These are phyloP conservation scores for Esteya vermicola DNA, from an alignment of 2,329 filamentous ascomycete species.

Conservation along the genomic window DNA sequence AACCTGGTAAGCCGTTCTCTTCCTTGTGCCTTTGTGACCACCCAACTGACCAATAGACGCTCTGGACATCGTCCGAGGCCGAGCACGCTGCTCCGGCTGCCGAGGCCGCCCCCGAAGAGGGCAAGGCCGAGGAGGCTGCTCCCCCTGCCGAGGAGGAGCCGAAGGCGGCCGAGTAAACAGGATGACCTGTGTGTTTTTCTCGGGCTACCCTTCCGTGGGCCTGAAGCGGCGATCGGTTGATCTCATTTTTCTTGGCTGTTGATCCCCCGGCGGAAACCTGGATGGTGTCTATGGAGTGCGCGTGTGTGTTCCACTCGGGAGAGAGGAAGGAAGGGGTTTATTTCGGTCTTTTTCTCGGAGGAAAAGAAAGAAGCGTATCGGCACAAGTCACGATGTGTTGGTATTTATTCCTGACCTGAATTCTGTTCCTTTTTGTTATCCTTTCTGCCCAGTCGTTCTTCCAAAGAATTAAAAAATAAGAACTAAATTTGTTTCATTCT, in stretches of 20 bases:
- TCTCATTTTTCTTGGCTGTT: constrained; percentile 23
- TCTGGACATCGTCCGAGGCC: constrained; percentile 98
- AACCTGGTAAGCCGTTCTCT: constrained; percentile 57
- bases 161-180: constrained; percentile 49
- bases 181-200: constrained; percentile 7
- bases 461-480: constrained; percentile 1
- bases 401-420: constrained; percentile 5
- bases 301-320: constrained; percentile 31
- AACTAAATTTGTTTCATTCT: constrained; percentile 3
- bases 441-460: background rate
- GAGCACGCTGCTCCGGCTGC: constrained; percentile 52
- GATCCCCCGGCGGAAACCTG: constrained; percentile 28
- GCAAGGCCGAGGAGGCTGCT: constrained; percentile 38
- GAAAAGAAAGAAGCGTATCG: constrained; percentile 6
- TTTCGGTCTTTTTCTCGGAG: constrained; percentile 4
- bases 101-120: constrained; percentile 40
- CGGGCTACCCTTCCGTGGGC: constrained; percentile 15
- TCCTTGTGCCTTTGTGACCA: constrained; percentile 9
- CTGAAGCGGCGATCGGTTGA: constrained; percentile 20
- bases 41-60: constrained; percentile 45
- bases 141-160: constrained; percentile 44
- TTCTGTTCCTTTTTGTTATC: no score
- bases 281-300: constrained; percentile 51
- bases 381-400: constrained; percentile 7
- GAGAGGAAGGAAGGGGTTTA: constrained; percentile 4